Evolutionary conservation across 2,329 filamentous ascomycete genomes (phyloP).

Genomic region (Myrmaecium sp.): DNA sequence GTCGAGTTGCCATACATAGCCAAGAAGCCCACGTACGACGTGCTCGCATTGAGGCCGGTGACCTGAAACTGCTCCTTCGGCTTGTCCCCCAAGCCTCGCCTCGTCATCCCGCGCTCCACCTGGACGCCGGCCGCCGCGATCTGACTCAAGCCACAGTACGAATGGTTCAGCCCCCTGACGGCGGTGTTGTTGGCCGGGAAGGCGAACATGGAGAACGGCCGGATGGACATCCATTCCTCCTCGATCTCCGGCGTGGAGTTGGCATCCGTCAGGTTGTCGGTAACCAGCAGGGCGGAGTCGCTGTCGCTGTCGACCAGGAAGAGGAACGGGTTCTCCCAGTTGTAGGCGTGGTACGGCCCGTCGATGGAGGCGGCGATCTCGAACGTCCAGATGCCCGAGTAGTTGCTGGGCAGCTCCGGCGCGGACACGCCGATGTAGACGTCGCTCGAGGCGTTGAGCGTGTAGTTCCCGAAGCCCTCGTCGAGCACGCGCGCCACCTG

Average conservation of each 20-base stretch:
- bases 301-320: slow-evolving; percentile 76
- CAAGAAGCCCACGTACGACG: slow-evolving; percentile 56
- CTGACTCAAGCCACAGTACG: slow-evolving; percentile 62
- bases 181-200: slow-evolving; percentile 42
- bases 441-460: slow-evolving; percentile 43
- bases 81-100: slow-evolving; percentile 44
- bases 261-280: slow-evolving; percentile 48
- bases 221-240: slow-evolving; percentile 37
- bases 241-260: slow-evolving; percentile 30
- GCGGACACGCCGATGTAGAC: slow-evolving; percentile 66
- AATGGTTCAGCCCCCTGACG: slow-evolving; percentile 56
- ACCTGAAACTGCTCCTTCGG: slow-evolving; percentile 85
- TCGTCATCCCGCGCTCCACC: slow-evolving; percentile 47
- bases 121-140: too few relatives aligned
- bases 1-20: slow-evolving; percentile 42
- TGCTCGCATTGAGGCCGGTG: slow-evolving; percentile 52
- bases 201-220: slow-evolving; percentile 62
- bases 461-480: slow-evolving; percentile 53
- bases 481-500: slow-evolving; percentile 35
- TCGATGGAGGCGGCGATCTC: slow-evolving; percentile 73
- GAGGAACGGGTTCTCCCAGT: slow-evolving; percentile 41
- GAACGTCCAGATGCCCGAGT: slow-evolving; percentile 57
- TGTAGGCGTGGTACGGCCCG: slow-evolving; percentile 53
- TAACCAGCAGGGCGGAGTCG: slow-evolving; percentile 60
- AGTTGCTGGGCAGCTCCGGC: slow-evolving; percentile 40